Evolutionary conservation across 768 basidiomycete genomes (phyloP), one percentile per base, ranked within the genome.

Genomic region (Calvatia gigantea): DNA sequence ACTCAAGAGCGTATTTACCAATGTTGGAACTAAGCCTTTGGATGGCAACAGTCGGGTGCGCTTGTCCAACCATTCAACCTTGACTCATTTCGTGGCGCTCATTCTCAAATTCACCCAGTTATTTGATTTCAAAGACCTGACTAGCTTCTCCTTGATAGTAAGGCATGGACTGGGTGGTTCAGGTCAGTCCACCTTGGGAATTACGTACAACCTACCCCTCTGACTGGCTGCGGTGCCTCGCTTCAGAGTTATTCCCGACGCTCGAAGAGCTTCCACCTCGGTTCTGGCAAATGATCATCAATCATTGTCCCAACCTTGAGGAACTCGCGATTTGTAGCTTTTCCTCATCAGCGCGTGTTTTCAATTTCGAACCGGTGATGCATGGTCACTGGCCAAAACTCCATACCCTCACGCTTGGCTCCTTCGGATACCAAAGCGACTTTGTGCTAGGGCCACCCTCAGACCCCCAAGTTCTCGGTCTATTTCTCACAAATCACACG

Each of bases 261-360:
- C 67, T 67, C 12, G 76, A 78, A 60, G 49, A 60, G 4, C 72
- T 80, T 21, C 79, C 79, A 1, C 47, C 60, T 4, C 64, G 63
- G 2, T 72, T 80, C 43, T 80, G 79, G 78, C 70, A 74, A 35
- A 80, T 81, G 80, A 65, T 81, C 31, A 60, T 75, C 6, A 59
- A 69, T 15, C 75, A 72, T 28, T 78, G 76, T 59, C 77, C 78
- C 0, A 67, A 78, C 41, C 71, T 81, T n/a, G 70, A 75, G 58
- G 78, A 79, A 56, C 73, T 81, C 37, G 71, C 74, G 6, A 71
- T 81, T 23, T 78, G 77, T 61, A 76, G 75, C 51, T 80, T 80
- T 62, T 80, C 80, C 15, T 72, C 78, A 14, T 73, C 74, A 1
- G 65, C 72, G 11, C 74, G 76, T n/a, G 60, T 75, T 6, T 75